Percentiles rank a stretch among this genome's conserved stretches.
Conservation (phyloP, 306 rosid genomes). For the Astragalus glycyphyllos region DNA sequence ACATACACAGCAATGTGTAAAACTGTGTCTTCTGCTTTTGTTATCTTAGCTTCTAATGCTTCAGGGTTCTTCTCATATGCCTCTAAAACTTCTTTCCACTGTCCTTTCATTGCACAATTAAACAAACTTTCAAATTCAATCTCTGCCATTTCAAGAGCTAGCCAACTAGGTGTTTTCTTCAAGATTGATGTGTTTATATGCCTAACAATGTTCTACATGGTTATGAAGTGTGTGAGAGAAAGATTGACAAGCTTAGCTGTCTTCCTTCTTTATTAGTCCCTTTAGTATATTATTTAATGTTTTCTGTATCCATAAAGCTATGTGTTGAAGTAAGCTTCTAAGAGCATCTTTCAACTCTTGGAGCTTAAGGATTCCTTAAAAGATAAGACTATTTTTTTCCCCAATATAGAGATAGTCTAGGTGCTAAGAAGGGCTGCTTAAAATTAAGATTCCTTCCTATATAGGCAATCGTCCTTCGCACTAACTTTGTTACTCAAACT, state of each 20-base stretch:
- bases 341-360: no score
- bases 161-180: constrained; percentile 5
- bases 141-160: constrained; percentile 36
- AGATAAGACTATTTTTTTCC: no score
- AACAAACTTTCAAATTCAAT: constrained; percentile 43
- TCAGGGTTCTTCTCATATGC: constrained; percentile 26
- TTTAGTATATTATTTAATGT: constrained; percentile 22
- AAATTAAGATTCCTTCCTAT: no score
- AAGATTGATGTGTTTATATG: not conserved
- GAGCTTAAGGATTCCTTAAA: no score
- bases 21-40: constrained; percentile 51
- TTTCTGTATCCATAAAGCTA: not conserved
- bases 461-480: no score
- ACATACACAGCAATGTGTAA: constrained; percentile 48
- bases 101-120: constrained; percentile 45
- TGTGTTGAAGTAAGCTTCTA: not conserved
- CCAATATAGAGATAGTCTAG: no score
- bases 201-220: not conserved
- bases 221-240: constrained; percentile 9
- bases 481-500: no score
- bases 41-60: constrained; percentile 45
- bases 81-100: constrained; percentile 43
- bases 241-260: not conserved
- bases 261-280: constrained; percentile 3
- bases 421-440: no score